A percentile compares a stretch with the other conserved stretches of the same genome.
Evolutionary conservation across 139 green algal species (phyloP).

Genomic region (Closterium sp.): DNA sequence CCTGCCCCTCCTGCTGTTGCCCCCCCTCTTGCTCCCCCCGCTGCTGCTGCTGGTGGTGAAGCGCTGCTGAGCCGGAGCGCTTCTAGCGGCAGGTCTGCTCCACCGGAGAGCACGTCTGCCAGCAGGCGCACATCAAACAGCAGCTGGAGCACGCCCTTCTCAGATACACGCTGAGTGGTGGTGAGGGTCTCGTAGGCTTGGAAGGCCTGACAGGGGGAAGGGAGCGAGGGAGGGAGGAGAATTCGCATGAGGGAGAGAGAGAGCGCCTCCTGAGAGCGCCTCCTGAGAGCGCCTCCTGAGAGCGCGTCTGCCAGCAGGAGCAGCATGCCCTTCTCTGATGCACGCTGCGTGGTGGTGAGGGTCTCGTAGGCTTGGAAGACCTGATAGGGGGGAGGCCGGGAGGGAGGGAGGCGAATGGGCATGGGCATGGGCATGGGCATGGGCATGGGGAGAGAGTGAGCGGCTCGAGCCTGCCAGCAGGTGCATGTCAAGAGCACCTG

Average conservation of each 20-base stretch:
- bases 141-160: not conserved
- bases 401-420: too few species aligned
- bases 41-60: not conserved
- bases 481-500: too few species aligned
- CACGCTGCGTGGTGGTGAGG: too few species aligned
- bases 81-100: not conserved
- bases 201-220: not conserved
- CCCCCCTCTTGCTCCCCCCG: not conserved
- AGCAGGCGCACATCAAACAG: not conserved
- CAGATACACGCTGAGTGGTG: not conserved
- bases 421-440: too few species aligned
- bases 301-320: slow-evolving; percentile 73
- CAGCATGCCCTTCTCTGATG: slow-evolving; percentile 39
- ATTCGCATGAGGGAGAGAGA: too few species aligned
- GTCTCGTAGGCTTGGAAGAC: too few species aligned
- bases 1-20: not conserved
- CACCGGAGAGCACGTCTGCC: not conserved
- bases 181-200: slow-evolving; percentile 10
- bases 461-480: too few species aligned
- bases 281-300: too few species aligned
- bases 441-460: too few species aligned
- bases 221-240: slow-evolving; percentile 10
- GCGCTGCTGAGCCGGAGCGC: not conserved
- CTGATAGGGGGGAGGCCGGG: too few species aligned
- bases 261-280: too few species aligned